Evolutionary conservation across 2,329 filamentous ascomycete genomes (phyloP), one percentile per base, ranked within the genome.

Genomic region (Rosellinia necatrix): DNA sequence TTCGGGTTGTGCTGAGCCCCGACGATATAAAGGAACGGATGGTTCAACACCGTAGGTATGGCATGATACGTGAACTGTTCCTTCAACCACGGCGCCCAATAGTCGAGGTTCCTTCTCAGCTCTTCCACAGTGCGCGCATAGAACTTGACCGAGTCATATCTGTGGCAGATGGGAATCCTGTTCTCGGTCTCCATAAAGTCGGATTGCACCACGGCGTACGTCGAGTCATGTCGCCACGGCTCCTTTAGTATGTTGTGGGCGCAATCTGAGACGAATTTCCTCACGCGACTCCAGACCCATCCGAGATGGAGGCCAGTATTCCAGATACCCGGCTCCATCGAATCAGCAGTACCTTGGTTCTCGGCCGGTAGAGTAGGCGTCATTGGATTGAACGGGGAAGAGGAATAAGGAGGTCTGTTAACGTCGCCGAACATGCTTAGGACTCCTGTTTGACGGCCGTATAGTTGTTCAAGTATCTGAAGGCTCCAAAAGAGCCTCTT

Each of bases 121-220:
- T 61, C 59, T 8, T 61, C 59, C 4, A 59, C 56, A 6, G 59
- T 59, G 4, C 59, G 59, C 10, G 53, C 59, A 29, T 61, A 61
- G 49, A 61, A 61, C 41, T 61, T 61, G 52, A 61, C 52, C 10
- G 59, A 61, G 41, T 61, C 59, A 37, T 61, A 61, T 53, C 59
- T 51, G 42, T 61, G 59, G 37, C 59, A 59, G 40, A 61, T 59
- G n/a, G 59, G 59, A n/a, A 61, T 53, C 38, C 59, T 55, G 42
- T 61, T 61, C 29, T 61, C 59, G 12, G 59, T 61, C 43, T 61
- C 59, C 56, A 61, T 56, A 7, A 61, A 61, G 46, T 61, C 59
- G 12, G 59, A 59, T 40, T 61, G 59, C 15, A 61, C 59, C 21
- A 61, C 52, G 29, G 59, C 59, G 30, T 61, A 61, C 2, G 59